Evolutionary conservation across 441 rosid genomes (phyloP).

Genomic region (Arabidopsis hybrid): DNA sequence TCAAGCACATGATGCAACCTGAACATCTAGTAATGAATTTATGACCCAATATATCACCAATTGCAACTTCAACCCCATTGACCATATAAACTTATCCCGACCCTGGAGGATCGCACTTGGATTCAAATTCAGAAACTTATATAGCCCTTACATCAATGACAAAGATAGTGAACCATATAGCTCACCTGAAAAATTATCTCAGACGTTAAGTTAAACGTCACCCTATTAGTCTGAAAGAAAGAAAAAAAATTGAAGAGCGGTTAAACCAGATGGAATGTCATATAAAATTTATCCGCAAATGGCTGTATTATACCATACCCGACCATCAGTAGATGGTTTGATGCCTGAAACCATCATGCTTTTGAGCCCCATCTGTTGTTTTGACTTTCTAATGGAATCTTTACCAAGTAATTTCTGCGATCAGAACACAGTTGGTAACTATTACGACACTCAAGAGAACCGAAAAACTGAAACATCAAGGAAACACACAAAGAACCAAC

Average conservation of each 20-base stretch:
- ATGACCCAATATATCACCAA: neutral
- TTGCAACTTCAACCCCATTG: neutral
- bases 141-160: neutral
- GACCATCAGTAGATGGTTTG: neutral
- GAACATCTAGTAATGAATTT: neutral
- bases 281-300: neutral
- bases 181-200: too few relatives aligned
- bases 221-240: too few relatives aligned
- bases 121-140: neutral
- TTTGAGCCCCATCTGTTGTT: neutral
- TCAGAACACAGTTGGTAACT: neutral
- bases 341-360: neutral
- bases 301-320: neutral
- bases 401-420: neutral
- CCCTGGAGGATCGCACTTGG: neutral
- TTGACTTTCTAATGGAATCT: neutral
- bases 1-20: neutral
- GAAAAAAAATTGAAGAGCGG: too few relatives aligned
- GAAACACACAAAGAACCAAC: neutral
- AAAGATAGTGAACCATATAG: too few relatives aligned
- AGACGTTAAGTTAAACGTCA: too few relatives aligned
- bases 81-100: neutral
- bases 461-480: neutral
- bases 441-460: neutral
- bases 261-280: neutral